A percentile compares a stretch with the other conserved stretches of the same genome.
These are phyloP conservation scores for Fusarium citri DNA, from an alignment of 2,329 filamentous ascomycete genomes.

Conservation along the genomic window DNA sequence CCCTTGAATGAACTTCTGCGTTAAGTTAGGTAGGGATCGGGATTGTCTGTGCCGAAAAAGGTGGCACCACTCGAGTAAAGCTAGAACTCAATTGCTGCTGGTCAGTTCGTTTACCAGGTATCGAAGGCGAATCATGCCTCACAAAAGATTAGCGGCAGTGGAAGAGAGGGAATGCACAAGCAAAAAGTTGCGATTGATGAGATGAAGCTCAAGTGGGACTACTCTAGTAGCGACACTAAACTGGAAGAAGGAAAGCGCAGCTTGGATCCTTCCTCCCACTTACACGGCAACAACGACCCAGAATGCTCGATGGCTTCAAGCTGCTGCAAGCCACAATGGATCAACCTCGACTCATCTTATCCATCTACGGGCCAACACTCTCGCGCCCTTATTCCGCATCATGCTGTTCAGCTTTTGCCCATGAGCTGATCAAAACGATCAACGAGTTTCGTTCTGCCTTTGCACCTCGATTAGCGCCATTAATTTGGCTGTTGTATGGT, in stretches of 20 bases:
- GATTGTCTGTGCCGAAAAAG: constrained; percentile 15
- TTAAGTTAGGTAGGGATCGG: constrained; percentile 1
- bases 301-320: constrained; percentile 28
- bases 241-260: not conserved
- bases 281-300: constrained; percentile 12
- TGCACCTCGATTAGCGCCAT: constrained; percentile 12
- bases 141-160: constrained; percentile 6
- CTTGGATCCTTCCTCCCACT: constrained; percentile 1
- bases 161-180: not conserved
- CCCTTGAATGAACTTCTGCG: not conserved
- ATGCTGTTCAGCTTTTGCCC: constrained; percentile 12
- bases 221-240: not conserved
- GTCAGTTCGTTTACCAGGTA: not conserved
- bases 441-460: constrained; percentile 10
- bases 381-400: constrained; percentile 24
- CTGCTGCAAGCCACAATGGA: constrained; percentile 34
- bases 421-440: constrained; percentile 15
- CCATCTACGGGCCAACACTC: constrained; percentile 21
- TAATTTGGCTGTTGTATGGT: constrained; percentile 3
- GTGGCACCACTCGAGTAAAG: constrained; percentile 3
- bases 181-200: constrained; percentile 42
- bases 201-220: constrained; percentile 31
- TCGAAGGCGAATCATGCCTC: constrained; percentile 15
- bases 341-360: constrained; percentile 24
- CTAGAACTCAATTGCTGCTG: constrained; percentile 5